Evolutionary conservation across 768 basidiomycete genomes (phyloP).

Genomic region (Terana coerulea): DNA sequence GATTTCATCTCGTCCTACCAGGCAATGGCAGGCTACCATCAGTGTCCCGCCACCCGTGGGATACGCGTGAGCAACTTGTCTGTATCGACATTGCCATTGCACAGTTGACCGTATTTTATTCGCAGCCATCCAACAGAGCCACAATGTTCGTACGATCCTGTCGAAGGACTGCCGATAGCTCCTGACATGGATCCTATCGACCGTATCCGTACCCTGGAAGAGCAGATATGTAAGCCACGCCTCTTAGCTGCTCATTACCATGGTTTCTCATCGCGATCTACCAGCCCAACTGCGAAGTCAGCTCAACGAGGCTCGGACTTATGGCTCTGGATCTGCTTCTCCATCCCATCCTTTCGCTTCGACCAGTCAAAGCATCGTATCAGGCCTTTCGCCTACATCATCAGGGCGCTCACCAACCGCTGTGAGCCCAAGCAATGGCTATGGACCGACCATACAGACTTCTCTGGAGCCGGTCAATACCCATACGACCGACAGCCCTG

Average conservation of each 20-base stretch:
- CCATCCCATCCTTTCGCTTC: conserved; percentile 23
- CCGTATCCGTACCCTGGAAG: conserved; percentile 73
- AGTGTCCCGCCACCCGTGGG: conserved; percentile 84
- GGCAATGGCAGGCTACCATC: conserved; percentile 78
- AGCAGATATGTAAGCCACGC: conserved; percentile 59
- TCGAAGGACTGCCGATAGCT: conserved; percentile 74
- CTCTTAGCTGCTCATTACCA: not conserved
- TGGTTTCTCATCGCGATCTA: not conserved
- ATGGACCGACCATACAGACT: conserved; percentile 23
- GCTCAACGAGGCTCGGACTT: conserved; percentile 49
- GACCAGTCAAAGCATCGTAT: conserved; percentile 9
- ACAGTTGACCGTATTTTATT: conserved; percentile 12
- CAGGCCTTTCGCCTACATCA: conserved; percentile 5
- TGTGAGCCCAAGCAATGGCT: conserved; percentile 23
- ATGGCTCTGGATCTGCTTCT: conserved; percentile 36
- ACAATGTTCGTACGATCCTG: conserved; percentile 82
- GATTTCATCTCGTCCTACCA: conserved; percentile 25
- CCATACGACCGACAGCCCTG: conserved; percentile 21
- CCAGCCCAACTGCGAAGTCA: conserved; percentile 61
- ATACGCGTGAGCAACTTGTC: conserved; percentile 58
- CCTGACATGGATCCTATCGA: conserved; percentile 77
- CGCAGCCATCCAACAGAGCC: conserved; percentile 82
- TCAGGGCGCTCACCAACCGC: conserved; percentile 13
- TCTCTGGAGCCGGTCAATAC: conserved; percentile 21
- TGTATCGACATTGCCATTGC: conserved; percentile 6